These are phyloP conservation scores for Plasmodium blacklocki DNA, from an alignment of 169 alveolate species.

Conservation along the genomic window DNA sequence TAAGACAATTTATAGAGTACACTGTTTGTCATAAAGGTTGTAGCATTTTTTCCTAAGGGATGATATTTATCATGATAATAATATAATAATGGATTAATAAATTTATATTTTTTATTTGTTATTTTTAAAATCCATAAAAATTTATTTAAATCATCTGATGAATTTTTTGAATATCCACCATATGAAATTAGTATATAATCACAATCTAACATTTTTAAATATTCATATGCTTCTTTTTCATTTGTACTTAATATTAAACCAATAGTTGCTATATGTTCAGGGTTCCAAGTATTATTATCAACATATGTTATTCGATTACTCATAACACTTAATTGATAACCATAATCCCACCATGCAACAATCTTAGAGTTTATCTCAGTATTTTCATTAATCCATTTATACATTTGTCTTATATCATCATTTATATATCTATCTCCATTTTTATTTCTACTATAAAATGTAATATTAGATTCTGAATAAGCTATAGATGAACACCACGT, in stretches of 20 bases:
- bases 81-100: slow-evolving; percentile 73
- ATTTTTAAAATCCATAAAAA: slow-evolving; percentile 98
- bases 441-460: slow-evolving; percentile 70
- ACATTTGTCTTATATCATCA: slow-evolving; percentile 99
- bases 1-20: slow-evolving; percentile 95
- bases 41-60: slow-evolving; percentile 94
- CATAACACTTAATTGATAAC: slow-evolving; percentile 98
- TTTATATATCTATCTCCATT: slow-evolving; percentile 93
- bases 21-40: slow-evolving; percentile 91
- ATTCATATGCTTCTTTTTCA: slow-evolving; percentile 95
- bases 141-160: slow-evolving; percentile 98
- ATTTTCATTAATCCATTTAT: slow-evolving; percentile 97
- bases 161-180: slow-evolving; percentile 96
- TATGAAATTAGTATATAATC: slow-evolving; percentile 96
- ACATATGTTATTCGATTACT: slow-evolving; percentile 96
- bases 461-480: slow-evolving; percentile 80
- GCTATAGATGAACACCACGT: slow-evolving; percentile 82
- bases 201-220: slow-evolving; percentile 94
- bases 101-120: slow-evolving; percentile 88
- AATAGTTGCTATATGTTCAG: slow-evolving; percentile 97
- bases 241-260: slow-evolving; percentile 92
- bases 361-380: slow-evolving; percentile 94
- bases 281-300: slow-evolving; percentile 99
- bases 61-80: slow-evolving; percentile 72
- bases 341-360: slow-evolving; percentile 99